Percentiles rank a stretch among this genome's conserved stretches.
phyloP scores from a whole-genome alignment of 768 basidiomycete species.

The Hortiboletus campestris region DNA sequence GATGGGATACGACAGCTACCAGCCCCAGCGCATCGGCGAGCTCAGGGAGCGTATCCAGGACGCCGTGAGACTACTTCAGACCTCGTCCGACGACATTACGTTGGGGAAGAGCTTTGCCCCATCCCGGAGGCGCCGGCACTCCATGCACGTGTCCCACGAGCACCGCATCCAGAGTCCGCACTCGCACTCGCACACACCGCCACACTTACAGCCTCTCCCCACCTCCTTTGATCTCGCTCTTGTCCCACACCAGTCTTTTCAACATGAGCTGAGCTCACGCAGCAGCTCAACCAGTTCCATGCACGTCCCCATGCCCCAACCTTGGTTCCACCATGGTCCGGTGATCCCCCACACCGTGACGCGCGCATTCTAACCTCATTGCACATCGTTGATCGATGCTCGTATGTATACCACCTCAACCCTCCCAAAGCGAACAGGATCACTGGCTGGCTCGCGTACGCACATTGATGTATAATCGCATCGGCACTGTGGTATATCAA shows the following conservation, averaged over 20 bases:
- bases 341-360: background rate
- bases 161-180: background rate
- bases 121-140: constrained; percentile 1
- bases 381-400: constrained; percentile 16
- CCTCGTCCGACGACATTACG: constrained; percentile 16
- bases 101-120: background rate
- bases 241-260: background rate
- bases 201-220: background rate
- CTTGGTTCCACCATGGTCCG: constrained; percentile 15
- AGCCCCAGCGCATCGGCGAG: constrained; percentile 41
- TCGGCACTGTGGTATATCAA: constrained; percentile 14
- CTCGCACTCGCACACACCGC: background rate
- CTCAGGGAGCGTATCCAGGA: constrained; percentile 53
- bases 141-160: constrained; percentile 8
- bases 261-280: constrained; percentile 9
- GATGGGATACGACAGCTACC: constrained; percentile 58
- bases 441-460: background rate
- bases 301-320: constrained; percentile 24
- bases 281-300: constrained; percentile 4
- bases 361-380: constrained; percentile 9
- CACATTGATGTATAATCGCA: constrained; percentile 7
- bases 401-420: background rate
- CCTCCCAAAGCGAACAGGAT: background rate
- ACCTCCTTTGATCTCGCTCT: constrained; percentile 3
- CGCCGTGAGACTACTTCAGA: constrained; percentile 39